Percentiles rank a stretch among this genome's conserved stretches.
Conservation (phyloP, 176 grass and related monocot genomes). For the Rhipidocladum racemiflorum region DNA sequence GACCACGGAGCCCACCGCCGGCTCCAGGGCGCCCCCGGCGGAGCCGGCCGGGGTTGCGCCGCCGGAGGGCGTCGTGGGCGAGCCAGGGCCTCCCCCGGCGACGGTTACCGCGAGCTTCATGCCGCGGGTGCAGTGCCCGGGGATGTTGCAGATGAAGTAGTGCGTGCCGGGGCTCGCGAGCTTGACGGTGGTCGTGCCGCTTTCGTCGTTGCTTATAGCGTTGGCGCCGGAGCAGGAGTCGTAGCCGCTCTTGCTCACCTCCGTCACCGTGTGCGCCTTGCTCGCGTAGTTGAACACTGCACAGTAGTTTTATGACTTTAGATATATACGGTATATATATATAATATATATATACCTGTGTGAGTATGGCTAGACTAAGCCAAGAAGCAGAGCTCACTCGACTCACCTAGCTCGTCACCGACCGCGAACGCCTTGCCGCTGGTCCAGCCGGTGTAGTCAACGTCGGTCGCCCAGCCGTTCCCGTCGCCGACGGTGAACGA, state of each 20-base stretch:
- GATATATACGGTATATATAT: too few relatives aligned
- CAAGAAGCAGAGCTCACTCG: slow-evolving; percentile 1
- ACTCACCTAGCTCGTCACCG: slow-evolving; percentile 58
- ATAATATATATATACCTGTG: too few relatives aligned
- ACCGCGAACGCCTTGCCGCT: slow-evolving; percentile 37
- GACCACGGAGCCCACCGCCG: background rate
- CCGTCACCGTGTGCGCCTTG: slow-evolving; percentile 64
- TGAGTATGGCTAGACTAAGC: background rate
- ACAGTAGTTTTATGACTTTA: background rate
- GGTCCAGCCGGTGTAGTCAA: slow-evolving; percentile 60
- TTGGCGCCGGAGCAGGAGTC: slow-evolving; percentile 47
- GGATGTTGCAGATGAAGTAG: slow-evolving; percentile 67
- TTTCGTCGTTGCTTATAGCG: slow-evolving; percentile 46
- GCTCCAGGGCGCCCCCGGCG: background rate
- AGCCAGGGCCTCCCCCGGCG: background rate
- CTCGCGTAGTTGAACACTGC: slow-evolving; percentile 60
- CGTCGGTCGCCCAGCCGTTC: slow-evolving; percentile 43
- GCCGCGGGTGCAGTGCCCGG: slow-evolving; percentile 54
- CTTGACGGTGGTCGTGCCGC: slow-evolving; percentile 35
- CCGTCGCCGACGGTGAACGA: slow-evolving; percentile 58
- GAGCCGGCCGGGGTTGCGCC: background rate
- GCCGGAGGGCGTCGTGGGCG: background rate
- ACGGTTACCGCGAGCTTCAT: slow-evolving; percentile 67
- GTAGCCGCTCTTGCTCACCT: slow-evolving; percentile 59
- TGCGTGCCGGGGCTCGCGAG: slow-evolving; percentile 39